Conservation (phyloP, 2,329 filamentous ascomycete species). For the Diplodia intermedia region DNA sequence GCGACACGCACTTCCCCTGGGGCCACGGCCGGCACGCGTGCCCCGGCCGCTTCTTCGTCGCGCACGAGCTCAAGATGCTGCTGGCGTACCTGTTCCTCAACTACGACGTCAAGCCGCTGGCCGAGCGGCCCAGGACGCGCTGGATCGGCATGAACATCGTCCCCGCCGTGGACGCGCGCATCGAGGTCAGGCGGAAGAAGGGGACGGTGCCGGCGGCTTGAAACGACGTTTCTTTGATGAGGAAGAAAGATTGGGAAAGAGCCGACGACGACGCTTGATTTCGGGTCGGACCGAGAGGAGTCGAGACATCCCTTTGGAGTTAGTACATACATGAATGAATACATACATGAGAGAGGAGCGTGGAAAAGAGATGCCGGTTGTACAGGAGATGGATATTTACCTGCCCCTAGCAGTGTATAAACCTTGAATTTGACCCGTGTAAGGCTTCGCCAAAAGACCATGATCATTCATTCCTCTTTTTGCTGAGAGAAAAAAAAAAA, state of each 20-base stretch:
- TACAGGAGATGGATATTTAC: neutral
- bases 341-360: neutral
- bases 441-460: neutral
- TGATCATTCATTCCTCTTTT: too few species aligned
- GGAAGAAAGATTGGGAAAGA: too few species aligned
- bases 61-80: conserved; percentile 35
- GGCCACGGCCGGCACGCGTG: conserved; percentile 45
- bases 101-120: conserved; percentile 35
- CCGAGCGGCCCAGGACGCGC: conserved; percentile 31
- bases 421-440: neutral
- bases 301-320: neutral
- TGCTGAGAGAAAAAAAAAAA: too few species aligned
- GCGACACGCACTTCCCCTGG: conserved; percentile 40
- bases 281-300: neutral
- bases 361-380: neutral
- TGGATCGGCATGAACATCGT: conserved; percentile 26
- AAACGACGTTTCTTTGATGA: neutral
- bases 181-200: conserved; percentile 21
- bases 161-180: conserved; percentile 3
- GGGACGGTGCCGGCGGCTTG: neutral
- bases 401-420: neutral
- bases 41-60: conserved; percentile 34
- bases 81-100: conserved; percentile 34
- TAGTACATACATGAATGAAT: neutral
- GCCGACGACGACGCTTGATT: neutral